Base-by-base conservation (phyloP, 306 rosid species). In the Mucuna pruriens region DNA sequence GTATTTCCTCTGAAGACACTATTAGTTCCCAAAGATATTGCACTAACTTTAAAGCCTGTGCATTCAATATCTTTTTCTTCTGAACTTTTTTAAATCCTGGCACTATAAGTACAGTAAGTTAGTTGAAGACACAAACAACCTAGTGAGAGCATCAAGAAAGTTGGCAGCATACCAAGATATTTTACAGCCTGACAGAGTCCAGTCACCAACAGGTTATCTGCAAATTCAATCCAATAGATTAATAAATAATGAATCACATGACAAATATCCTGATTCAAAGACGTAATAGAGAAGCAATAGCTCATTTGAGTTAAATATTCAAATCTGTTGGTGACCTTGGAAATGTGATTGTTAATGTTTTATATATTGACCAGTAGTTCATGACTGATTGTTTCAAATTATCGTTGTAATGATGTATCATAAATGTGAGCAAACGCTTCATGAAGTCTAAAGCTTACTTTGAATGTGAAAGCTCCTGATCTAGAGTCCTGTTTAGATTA, bases 11-110 rank as follows among this genome's bases (percentile, higher is more conserved):
- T 16, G 76, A 71, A 46, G 76, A 46, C 40, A 46, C 61, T 26
- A n/a, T 46, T 29, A 4, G 5, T 46, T 46, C 44, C 61, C 76
- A 71, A 26, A 71, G 76, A 26, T 16, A 5, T 48, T 71, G 76
- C 5, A 71, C 76, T 71, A 71, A 9, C 76, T 71, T 46, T 9
- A 71, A 16, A n/a, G 76, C 76, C 20, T 46, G 76, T 71, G 25
- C 11, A 10, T 71, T 71, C 76, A 71, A 16, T 46, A 9, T 71
- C 26, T 46, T 71, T 48, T 71, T 71, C 76, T 46, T 46, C 29
- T 71, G 76, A 46, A 71, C 61, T n/a, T 26, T 40, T 46, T 71
- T 61, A 46, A 71, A 71, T 71, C 61, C 76, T 26, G 76, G 61
- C 61, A 71, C 76, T 71, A 1, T 29, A 70, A 7, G 58, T 16